A percentile compares a stretch with the other conserved stretches of the same genome.
Conservation (phyloP, 352 stramenopile species). For the Phytophthora megakarya region DNA sequence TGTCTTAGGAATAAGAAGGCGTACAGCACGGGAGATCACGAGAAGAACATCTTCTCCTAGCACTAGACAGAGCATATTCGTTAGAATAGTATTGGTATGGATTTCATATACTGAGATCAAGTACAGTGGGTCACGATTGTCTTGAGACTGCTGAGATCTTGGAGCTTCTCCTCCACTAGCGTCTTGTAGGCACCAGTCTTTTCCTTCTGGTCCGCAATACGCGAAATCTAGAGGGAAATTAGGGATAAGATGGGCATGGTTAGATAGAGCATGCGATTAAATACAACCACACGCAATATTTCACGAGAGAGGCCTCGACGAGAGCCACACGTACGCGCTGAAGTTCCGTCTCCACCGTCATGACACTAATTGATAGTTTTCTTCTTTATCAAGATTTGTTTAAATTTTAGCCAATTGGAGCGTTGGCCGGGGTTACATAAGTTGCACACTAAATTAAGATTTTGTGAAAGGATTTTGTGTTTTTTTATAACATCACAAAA, state of each 20-base stretch:
- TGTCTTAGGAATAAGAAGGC: too few relatives aligned
- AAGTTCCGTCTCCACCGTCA: conserved; percentile 46
- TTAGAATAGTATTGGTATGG: background rate
- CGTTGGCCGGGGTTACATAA: background rate
- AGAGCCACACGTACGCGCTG: conserved; percentile 46
- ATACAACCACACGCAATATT: background rate
- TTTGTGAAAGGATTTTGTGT: too few relatives aligned
- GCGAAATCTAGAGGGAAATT: conserved; percentile 52
- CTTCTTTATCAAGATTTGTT: conserved; percentile 1
- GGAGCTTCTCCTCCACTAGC: conserved; percentile 54
- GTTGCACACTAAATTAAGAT: background rate
- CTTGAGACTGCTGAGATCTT: conserved; percentile 53
- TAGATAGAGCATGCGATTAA: background rate
- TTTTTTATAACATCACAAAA: too few relatives aligned
- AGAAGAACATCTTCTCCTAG: conserved; percentile 80
- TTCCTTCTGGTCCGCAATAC: conserved; percentile 76
- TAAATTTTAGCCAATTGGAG: conserved; percentile 6
- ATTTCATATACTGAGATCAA: conserved; percentile 7
- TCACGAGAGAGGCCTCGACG: background rate
- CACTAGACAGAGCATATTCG: conserved; percentile 37
- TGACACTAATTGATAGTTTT: conserved; percentile 17
- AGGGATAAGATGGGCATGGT: background rate
- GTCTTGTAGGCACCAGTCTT: conserved; percentile 79
- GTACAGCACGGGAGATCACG: conserved; percentile 75
- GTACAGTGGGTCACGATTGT: conserved; percentile 72